phyloP scores from a whole-genome alignment of 1,284 basidiomycete genomes.

The Trametes sp. region DNA sequence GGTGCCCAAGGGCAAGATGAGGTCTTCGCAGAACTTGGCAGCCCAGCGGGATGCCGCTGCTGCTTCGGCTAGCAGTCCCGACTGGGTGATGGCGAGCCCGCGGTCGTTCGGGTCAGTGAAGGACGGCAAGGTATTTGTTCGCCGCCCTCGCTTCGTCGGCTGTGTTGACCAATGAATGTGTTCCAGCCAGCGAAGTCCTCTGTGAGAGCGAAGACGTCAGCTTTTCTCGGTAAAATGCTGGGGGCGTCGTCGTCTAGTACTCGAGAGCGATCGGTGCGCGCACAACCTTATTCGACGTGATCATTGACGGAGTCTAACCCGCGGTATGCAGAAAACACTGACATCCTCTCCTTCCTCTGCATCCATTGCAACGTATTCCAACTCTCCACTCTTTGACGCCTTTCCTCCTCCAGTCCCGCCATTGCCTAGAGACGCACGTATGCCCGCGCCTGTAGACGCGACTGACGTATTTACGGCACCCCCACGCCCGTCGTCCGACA shows the following conservation, averaged over 20 bases:
- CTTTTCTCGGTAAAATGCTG: conserved; percentile 79
- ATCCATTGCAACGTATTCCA: conserved; percentile 42
- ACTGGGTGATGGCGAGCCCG: conserved; percentile 57
- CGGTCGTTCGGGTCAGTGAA: conserved; percentile 46
- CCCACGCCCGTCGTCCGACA: conserved; percentile 46
- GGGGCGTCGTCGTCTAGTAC: conserved; percentile 61
- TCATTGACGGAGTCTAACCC: conserved; percentile 14
- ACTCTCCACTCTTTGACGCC: conserved; percentile 52
- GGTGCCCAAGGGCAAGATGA: conserved; percentile 31
- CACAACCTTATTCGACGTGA: conserved; percentile 14
- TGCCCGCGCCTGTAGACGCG: conserved; percentile 48
- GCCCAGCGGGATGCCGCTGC: conserved; percentile 24
- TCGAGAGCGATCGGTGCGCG: conserved; percentile 74
- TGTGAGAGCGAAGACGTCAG: conserved; percentile 77
- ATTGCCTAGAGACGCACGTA: conserved; percentile 57
- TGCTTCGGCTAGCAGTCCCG: conserved; percentile 43
- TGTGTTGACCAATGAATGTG: conserved; percentile 7
- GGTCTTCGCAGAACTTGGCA: conserved; percentile 30
- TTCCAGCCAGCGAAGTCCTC: conserved; percentile 61
- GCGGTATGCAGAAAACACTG: conserved; percentile 52
- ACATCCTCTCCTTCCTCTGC: conserved; percentile 46
- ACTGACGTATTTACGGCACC: conserved; percentile 59
- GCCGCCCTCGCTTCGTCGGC: conserved; percentile 2
- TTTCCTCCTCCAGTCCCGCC: conserved; percentile 76
- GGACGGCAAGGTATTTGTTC: conserved; percentile 56